These are phyloP conservation scores for Penicillium thymicola DNA, from an alignment of 2,329 filamentous ascomycete genomes.

Conservation along the genomic window DNA sequence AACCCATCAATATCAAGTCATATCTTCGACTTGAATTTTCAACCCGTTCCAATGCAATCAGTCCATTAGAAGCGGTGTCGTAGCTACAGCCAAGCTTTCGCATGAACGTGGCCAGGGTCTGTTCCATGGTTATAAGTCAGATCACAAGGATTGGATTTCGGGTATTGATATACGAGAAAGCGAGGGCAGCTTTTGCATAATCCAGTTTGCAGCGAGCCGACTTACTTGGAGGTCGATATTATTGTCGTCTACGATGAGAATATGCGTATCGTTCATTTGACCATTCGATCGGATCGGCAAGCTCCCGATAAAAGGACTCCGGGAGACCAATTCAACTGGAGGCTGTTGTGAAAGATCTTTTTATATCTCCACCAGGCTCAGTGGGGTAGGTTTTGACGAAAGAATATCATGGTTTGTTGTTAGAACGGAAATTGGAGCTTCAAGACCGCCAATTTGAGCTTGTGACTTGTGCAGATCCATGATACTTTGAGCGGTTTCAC, in stretches of 20 bases:
- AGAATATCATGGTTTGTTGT: not conserved
- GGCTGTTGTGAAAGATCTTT: not conserved
- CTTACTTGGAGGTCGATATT: conserved; percentile 39
- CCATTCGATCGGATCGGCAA: not conserved
- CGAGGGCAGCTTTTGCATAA: not conserved
- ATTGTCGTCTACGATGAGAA: conserved; percentile 45
- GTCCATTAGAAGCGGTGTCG: conserved; percentile 39
- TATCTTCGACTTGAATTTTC: conserved; percentile 27
- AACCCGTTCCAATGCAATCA: conserved; percentile 38
- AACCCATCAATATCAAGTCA: conserved; percentile 38
- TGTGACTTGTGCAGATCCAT: conserved; percentile 1
- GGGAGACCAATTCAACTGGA: not conserved
- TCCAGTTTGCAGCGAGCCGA: not conserved
- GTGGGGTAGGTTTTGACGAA: not conserved
- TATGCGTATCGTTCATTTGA: conserved; percentile 12
- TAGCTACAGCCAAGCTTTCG: conserved; percentile 37
- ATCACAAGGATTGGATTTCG: too few species aligned
- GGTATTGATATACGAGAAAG: not conserved
- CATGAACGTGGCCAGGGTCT: conserved; percentile 40
- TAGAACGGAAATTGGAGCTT: not conserved
- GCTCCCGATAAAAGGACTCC: not conserved
- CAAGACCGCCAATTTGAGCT: not conserved
- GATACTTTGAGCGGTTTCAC: conserved; percentile 18
- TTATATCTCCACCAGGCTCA: not conserved
- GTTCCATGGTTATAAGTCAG: not conserved